Evolutionary conservation across 768 basidiomycete species (phyloP).

Genomic region (Agaricus subrufescens): DNA sequence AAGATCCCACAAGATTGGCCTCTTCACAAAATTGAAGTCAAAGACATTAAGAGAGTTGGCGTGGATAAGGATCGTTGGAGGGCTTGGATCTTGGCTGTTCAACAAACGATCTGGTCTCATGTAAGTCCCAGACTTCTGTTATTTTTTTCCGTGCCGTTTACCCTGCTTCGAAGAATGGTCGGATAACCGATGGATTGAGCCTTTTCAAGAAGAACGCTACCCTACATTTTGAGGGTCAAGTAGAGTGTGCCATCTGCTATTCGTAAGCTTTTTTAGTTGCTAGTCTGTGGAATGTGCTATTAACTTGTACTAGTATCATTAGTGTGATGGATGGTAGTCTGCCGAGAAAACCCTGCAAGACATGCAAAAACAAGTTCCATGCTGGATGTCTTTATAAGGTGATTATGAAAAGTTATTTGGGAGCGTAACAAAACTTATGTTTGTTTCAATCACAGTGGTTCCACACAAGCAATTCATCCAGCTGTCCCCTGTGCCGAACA

Average conservation of each 20-base stretch:
- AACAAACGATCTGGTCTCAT: slow-evolving; percentile 85
- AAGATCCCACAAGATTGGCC: slow-evolving; percentile 91
- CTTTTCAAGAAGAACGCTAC: slow-evolving; percentile 94
- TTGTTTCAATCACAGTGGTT: slow-evolving; percentile 60
- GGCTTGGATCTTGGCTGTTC: slow-evolving; percentile 89
- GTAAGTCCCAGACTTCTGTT: slow-evolving; percentile 38
- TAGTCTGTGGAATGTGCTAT: not conserved
- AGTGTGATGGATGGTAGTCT: slow-evolving; percentile 84
- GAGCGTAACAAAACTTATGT: not conserved
- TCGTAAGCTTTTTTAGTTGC: slow-evolving; percentile 47
- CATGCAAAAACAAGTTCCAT: slow-evolving; percentile 94
- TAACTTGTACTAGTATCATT: slow-evolving; percentile 59
- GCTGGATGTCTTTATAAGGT: slow-evolving; percentile 89
- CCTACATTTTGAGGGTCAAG: slow-evolving; percentile 91
- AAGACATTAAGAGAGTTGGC: slow-evolving; percentile 78
- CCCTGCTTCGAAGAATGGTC: slow-evolving; percentile 62
- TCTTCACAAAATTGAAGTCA: slow-evolving; percentile 81
- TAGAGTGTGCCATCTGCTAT: slow-evolving; percentile 96
- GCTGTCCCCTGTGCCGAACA: slow-evolving; percentile 87
- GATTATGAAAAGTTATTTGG: slow-evolving; percentile 12
- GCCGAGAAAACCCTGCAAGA: slow-evolving; percentile 88
- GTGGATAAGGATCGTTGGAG: slow-evolving; percentile 90
- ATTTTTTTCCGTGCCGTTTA: not conserved
- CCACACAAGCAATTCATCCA: slow-evolving; percentile 82
- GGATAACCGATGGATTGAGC: slow-evolving; percentile 80